phyloP scores from a whole-genome alignment of 257 asterid genomes.

The Nicotiana paniculata region DNA sequence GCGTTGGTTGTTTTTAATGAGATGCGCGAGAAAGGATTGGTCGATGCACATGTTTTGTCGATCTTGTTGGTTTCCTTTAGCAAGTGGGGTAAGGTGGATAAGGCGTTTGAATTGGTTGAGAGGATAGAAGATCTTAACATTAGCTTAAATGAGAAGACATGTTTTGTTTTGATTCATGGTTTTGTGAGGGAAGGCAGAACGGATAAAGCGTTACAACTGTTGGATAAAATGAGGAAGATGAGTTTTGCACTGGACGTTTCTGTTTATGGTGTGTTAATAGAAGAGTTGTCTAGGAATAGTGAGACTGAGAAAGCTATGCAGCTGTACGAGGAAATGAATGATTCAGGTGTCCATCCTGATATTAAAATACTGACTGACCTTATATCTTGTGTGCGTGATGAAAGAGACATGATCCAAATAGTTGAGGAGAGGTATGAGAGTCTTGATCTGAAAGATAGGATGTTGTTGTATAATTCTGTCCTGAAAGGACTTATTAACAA shows the following conservation, averaged over 20 bases:
- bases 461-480: conserved; percentile 38
- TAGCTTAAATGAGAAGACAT: conserved; percentile 64
- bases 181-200: conserved; percentile 53
- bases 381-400: conserved; percentile 38
- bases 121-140: conserved; percentile 51
- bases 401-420: conserved; percentile 39
- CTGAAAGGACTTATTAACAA: conserved; percentile 45
- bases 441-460: conserved; percentile 36
- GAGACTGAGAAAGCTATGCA: conserved; percentile 47
- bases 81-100: conserved; percentile 62
- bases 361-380: conserved; percentile 43
- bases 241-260: conserved; percentile 55
- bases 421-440: conserved; percentile 36
- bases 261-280: conserved; percentile 58
- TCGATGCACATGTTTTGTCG: conserved; percentile 64
- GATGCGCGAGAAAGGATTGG: conserved; percentile 55
- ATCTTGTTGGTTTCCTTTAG: conserved; percentile 58
- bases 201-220: conserved; percentile 60
- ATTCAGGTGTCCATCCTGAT: conserved; percentile 56
- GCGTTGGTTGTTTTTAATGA: conserved; percentile 55
- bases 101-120: conserved; percentile 64
- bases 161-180: conserved; percentile 66
- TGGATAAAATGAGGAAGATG: conserved; percentile 48
- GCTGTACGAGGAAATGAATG: conserved; percentile 48
- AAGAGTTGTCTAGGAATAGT: conserved; percentile 50